These are phyloP conservation scores for Microcyclosporella mali DNA, from an alignment of 2,329 filamentous ascomycete genomes.

Conservation along the genomic window DNA sequence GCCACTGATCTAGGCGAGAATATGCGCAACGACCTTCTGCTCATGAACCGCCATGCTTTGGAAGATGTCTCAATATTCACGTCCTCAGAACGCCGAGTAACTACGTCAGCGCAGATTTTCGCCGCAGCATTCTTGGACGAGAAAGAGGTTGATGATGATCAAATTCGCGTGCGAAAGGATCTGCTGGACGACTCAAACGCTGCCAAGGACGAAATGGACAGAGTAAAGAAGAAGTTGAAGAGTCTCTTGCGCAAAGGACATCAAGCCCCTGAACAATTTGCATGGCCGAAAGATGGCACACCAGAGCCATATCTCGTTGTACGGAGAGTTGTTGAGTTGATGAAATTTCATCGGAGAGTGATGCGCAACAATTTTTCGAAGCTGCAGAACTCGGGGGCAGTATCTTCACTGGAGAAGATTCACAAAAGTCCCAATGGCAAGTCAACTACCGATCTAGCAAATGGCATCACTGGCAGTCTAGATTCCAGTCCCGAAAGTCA, in stretches of 20 bases:
- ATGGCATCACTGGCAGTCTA: constrained; percentile 2
- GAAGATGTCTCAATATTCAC: constrained; percentile 93
- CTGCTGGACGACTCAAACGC: constrained; percentile 95
- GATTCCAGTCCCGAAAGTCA: constrained; percentile 31
- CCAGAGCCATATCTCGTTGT: constrained; percentile 92
- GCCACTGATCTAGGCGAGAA: constrained; percentile 90
- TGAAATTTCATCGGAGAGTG: constrained; percentile 93
- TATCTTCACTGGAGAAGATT: constrained; percentile 52
- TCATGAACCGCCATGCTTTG: constrained; percentile 87
- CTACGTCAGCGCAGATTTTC: constrained; percentile 95
- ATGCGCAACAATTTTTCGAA: constrained; percentile 92
- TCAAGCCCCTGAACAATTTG: constrained; percentile 87
- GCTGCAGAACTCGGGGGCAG: constrained; percentile 56
- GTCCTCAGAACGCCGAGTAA: constrained; percentile 89
- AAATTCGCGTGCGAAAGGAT: constrained; percentile 88
- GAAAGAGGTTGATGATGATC: constrained; percentile 77
- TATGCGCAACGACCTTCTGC: constrained; percentile 87
- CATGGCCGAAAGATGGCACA: constrained; percentile 90
- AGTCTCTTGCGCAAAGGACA: constrained; percentile 85
- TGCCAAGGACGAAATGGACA: constrained; percentile 98
- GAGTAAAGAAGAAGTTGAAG: constrained; percentile 99
- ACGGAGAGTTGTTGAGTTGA: constrained; percentile 83
- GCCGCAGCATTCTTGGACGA: constrained; percentile 80
- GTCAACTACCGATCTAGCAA: constrained; percentile 1
- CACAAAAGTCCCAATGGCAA: constrained; percentile 40